These are phyloP conservation scores for Casuarina equisetifolia DNA, from an alignment of 306 rosid species.

Conservation along the genomic window DNA sequence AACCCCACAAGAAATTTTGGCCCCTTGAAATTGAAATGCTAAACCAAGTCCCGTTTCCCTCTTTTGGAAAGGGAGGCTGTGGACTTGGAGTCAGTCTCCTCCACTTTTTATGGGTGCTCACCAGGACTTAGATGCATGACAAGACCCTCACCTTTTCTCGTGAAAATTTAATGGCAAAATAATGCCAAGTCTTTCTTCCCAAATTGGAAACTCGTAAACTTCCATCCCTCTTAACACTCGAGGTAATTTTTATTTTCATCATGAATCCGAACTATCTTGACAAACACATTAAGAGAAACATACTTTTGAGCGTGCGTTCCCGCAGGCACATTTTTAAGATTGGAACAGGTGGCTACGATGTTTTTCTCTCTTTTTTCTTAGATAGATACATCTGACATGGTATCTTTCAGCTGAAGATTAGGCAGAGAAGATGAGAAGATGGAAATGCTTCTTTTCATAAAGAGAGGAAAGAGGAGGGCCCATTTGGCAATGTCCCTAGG, in stretches of 20 bases:
- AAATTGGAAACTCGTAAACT: slow-evolving; percentile 42
- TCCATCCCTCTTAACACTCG: slow-evolving; percentile 15
- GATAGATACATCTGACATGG: too few relatives aligned
- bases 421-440: too few relatives aligned
- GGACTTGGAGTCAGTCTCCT: slow-evolving; percentile 2
- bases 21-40: slow-evolving; percentile 13
- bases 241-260: slow-evolving; percentile 26
- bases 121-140: slow-evolving; percentile 33
- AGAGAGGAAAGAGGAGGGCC: too few relatives aligned
- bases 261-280: slow-evolving; percentile 27
- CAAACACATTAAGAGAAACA: slow-evolving; percentile 5
- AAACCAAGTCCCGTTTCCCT: slow-evolving; percentile 19
- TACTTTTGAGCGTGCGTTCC: background rate
- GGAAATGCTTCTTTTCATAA: too few relatives aligned
- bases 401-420: too few relatives aligned
- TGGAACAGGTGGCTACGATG: background rate
- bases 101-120: slow-evolving; percentile 31
- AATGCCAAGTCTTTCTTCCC: slow-evolving; percentile 36
- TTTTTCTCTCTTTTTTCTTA: too few relatives aligned
- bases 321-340: background rate
- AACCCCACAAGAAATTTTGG: slow-evolving; percentile 28
- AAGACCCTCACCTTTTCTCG: slow-evolving; percentile 35
- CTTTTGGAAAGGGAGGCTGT: slow-evolving; percentile 36
- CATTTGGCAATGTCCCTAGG: too few relatives aligned
- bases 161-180: slow-evolving; percentile 21